phyloP scores from a whole-genome alignment of 2,329 filamentous ascomycete species.

The Claviceps africana region DNA sequence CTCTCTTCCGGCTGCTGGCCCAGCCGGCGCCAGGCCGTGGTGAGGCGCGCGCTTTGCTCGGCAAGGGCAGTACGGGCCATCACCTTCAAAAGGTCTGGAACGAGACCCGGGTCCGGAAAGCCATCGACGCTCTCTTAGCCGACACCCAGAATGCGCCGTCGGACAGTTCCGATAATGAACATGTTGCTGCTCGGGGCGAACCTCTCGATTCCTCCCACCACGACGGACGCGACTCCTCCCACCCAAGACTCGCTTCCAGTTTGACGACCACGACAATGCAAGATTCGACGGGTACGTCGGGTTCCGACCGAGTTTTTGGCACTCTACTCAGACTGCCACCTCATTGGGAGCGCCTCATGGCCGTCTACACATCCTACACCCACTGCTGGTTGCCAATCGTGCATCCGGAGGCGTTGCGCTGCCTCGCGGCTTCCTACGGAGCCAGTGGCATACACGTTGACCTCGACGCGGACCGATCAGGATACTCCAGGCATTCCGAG shows the following conservation, averaged over 20 bases:
- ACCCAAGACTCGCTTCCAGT: not conserved
- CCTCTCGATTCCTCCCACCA: not conserved
- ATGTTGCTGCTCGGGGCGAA: constrained; percentile 13
- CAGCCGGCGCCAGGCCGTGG: constrained; percentile 28
- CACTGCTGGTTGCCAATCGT: constrained; percentile 65
- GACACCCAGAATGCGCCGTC: constrained; percentile 20
- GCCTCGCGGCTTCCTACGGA: constrained; percentile 29
- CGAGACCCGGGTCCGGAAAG: constrained; percentile 45
- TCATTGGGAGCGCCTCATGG: constrained; percentile 47
- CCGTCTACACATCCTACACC: constrained; percentile 62
- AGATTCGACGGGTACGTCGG: not conserved
- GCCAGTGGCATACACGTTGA: constrained; percentile 17
- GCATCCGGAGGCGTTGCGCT: constrained; percentile 49
- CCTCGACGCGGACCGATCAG: constrained; percentile 16
- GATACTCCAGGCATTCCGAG: constrained; percentile 33
- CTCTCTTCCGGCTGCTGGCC: constrained; percentile 40
- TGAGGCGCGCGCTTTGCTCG: constrained; percentile 29
- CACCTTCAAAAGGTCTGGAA: constrained; percentile 49
- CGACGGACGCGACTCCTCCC: not conserved
- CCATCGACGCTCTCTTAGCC: constrained; percentile 49
- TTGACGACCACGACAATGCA: not conserved
- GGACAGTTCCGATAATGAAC: constrained; percentile 22
- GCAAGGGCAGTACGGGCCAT: constrained; percentile 39
- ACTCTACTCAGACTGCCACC: constrained; percentile 25
- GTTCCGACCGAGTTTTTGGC: not conserved